A percentile compares a stretch with the other conserved stretches of the same genome.
Conservation (phyloP, 2,329 filamentous ascomycete genomes). For the Didymellaceae sp. region DNA sequence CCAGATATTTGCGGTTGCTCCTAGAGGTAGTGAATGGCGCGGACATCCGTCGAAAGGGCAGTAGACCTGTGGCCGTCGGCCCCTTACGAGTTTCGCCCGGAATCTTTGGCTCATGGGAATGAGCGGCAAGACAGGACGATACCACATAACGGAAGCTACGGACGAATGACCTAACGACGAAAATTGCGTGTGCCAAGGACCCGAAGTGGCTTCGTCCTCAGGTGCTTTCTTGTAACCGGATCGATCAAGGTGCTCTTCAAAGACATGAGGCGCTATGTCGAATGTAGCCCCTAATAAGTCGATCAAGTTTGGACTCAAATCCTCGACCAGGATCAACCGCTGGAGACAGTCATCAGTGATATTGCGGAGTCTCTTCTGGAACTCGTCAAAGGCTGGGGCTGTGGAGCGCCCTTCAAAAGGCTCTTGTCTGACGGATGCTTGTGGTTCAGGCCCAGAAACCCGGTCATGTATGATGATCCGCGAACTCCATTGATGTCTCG, state of each 20-base stretch:
- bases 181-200: neutral
- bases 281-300: conserved; percentile 23
- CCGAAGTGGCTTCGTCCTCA: neutral
- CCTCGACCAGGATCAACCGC: conserved; percentile 18
- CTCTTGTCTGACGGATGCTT: neutral
- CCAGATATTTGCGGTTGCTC: neutral
- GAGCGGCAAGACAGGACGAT: neutral
- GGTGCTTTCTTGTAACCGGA: conserved; percentile 15
- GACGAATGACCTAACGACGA: neutral
- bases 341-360: neutral
- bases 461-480: neutral
- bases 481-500: neutral
- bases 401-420: neutral
- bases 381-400: neutral
- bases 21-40: neutral
- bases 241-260: conserved; percentile 23
- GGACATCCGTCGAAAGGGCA: neutral
- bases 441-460: neutral
- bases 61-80: neutral
- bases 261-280: conserved; percentile 23
- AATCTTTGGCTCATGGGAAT: neutral
- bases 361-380: neutral
- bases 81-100: neutral
- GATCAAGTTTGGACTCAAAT: conserved; percentile 18
- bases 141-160: neutral